These are phyloP conservation scores for Penicillium janthinellum DNA, from an alignment of 2,329 filamentous ascomycete species.

Conservation along the genomic window DNA sequence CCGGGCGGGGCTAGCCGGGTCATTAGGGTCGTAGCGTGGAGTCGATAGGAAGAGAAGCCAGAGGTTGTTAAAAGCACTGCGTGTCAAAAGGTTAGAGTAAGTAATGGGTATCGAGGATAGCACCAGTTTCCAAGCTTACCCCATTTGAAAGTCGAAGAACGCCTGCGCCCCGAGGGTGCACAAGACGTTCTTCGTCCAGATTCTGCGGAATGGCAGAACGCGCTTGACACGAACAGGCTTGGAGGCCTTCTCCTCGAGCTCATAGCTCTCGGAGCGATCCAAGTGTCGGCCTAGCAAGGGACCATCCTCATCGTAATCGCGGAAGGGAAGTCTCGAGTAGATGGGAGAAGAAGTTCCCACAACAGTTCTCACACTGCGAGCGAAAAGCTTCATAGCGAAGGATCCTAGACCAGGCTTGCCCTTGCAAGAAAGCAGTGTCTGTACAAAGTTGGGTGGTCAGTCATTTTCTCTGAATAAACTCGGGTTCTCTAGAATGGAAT, in stretches of 20 bases:
- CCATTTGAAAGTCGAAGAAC: constrained; percentile 72
- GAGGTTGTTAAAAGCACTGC: constrained; percentile 68
- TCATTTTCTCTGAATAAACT: background rate
- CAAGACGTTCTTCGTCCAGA: constrained; percentile 59
- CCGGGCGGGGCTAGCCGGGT: constrained; percentile 46
- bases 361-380: constrained; percentile 28
- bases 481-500: background rate
- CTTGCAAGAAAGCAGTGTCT: constrained; percentile 53
- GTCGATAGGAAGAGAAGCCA: constrained; percentile 79
- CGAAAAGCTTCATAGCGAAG: constrained; percentile 32
- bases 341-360: constrained; percentile 35
- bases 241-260: constrained; percentile 39
- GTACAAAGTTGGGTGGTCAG: background rate
- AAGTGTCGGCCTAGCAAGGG: constrained; percentile 37
- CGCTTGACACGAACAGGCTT: constrained; percentile 42
- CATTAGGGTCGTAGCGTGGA: constrained; percentile 55
- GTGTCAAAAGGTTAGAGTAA: background rate
- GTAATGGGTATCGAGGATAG: background rate
- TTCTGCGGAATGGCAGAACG: constrained; percentile 51
- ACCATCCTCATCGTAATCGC: constrained; percentile 40
- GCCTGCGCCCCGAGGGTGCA: constrained; percentile 64
- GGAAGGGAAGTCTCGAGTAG: constrained; percentile 38
- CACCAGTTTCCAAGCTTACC: background rate
- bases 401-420: constrained; percentile 51
- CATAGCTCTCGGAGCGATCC: constrained; percentile 37